Base-by-base conservation (phyloP, 306 rosid genomes). In the Sechiopsis laciniata region DNA sequence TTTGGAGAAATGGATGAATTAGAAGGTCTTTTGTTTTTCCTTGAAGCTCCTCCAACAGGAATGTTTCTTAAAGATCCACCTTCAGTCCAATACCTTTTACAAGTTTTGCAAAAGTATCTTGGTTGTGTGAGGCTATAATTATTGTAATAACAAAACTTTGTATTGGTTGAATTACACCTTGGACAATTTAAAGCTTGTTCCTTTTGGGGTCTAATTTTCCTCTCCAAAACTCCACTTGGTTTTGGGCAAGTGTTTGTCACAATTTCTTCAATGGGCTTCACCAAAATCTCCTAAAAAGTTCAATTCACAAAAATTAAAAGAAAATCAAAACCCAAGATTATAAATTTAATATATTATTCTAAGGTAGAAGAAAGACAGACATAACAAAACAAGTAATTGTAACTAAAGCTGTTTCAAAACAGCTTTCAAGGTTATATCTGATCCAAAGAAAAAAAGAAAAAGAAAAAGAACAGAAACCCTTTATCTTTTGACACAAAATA, bases 41-140 rank as follows among this genome's bases (percentile, higher is more conserved):
- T 90, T 24, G 92, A 81, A 0, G 89, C 91, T 1, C 97, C 97
- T 0, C 97, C 97, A 0, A 91, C 97, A 26, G 97, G 97, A 53
- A 91, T 85, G 87, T 84, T 91, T 77, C 97, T 82, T 17, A 91
- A 84, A 40, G 91, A 83, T 7, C 97, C 97, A 59, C 96, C 96
- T 73, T 87, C 88, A 46, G 97, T 91, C 97, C 97, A 91, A 61
- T 91, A 91, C 88, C 97, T 86, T 82, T 86, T 85, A 76, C 97
- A 91, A 10, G 90, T 80, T 63, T 91, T 91, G 91, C 97, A 91
- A 71, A 89, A 89, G 77, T 89, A 90, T 19, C 97, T 80, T 16
- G 97, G 97, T 50, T 91, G 97, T 20, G 91, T 79, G 78, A 88
- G 91, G 75, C 90, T 91, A 75, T 91, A 89, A 75, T 91, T 91